Conservation (phyloP, 2,329 filamentous ascomycete genomes). For the Clarireedia monteithiana region DNA sequence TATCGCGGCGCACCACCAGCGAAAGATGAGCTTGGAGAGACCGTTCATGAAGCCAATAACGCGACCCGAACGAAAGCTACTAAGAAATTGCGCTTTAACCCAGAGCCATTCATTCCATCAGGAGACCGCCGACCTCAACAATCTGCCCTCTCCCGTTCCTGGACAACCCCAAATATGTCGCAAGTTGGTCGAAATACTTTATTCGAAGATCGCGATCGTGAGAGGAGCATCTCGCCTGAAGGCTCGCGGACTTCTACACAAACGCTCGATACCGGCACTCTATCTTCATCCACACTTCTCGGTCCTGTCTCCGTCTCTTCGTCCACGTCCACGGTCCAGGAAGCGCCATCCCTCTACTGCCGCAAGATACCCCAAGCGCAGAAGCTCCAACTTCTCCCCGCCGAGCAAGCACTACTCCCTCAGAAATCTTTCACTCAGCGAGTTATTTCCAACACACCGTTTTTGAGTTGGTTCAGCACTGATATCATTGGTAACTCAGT, state of each 20-base stretch:
- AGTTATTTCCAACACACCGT: conserved; percentile 56
- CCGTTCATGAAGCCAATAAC: conserved; percentile 2
- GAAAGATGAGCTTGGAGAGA: conserved; percentile 44
- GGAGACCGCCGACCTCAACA: conserved; percentile 11
- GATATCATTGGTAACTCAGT: conserved; percentile 69
- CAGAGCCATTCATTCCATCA: conserved; percentile 9
- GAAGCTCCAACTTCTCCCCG: conserved; percentile 55
- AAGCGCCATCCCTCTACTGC: conserved; percentile 38
- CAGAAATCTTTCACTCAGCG: conserved; percentile 58
- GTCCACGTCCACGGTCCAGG: conserved; percentile 23
- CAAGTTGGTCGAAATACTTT: conserved; percentile 22
- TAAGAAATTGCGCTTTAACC: conserved; percentile 10
- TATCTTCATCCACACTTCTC: conserved; percentile 29
- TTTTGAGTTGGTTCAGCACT: conserved; percentile 64
- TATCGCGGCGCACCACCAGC: conserved; percentile 58
- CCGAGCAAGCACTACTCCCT: conserved; percentile 63
- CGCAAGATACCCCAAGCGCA: conserved; percentile 60
- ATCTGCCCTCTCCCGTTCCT: conserved; percentile 22
- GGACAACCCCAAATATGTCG: conserved; percentile 21
- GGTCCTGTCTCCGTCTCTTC: conserved; percentile 19
- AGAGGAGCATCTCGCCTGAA: conserved; percentile 23
- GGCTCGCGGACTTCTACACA: conserved; percentile 36
- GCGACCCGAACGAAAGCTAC: conserved; percentile 5
- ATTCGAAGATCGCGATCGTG: conserved; percentile 3
- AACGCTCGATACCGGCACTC: conserved; percentile 50